Percentiles rank a stretch among this genome's conserved stretches.
Conservation (phyloP, 2,329 filamentous ascomycete genomes). For the Penicillium capsulatum region DNA sequence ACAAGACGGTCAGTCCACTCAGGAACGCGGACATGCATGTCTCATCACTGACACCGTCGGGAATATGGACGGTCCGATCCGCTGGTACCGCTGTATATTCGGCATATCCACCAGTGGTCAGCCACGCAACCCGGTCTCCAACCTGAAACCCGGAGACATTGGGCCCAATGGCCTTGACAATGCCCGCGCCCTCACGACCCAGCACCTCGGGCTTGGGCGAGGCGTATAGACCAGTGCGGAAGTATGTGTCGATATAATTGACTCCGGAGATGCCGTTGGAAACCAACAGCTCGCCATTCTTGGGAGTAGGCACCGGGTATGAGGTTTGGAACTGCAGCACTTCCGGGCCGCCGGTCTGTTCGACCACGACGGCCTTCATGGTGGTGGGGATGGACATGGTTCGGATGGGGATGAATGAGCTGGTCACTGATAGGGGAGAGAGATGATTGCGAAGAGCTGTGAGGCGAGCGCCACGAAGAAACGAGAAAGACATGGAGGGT, state of each 20-base stretch:
- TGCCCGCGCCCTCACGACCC: constrained; percentile 74
- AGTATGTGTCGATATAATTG: constrained; percentile 91
- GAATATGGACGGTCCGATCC: constrained; percentile 57
- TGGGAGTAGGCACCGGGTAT: constrained; percentile 63
- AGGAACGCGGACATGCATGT: constrained; percentile 66
- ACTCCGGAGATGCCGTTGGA: constrained; percentile 76
- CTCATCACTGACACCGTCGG: constrained; percentile 57
- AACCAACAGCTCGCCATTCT: constrained; percentile 70
- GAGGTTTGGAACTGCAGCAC: constrained; percentile 68
- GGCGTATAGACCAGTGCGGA: constrained; percentile 78
- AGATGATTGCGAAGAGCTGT: constrained; percentile 15
- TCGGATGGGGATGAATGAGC: constrained; percentile 30
- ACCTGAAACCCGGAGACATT: constrained; percentile 54
- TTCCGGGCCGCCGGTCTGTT: constrained; percentile 67
- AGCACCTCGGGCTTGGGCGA: constrained; percentile 68
- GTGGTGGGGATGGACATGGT: constrained; percentile 54
- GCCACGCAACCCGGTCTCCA: constrained; percentile 69
- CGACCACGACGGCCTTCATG: constrained; percentile 70
- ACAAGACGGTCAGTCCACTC: constrained; percentile 78
- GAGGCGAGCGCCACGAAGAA: constrained; percentile 14
- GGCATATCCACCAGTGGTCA: constrained; percentile 55
- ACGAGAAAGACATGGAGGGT: background rate
- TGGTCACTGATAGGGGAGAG: constrained; percentile 1
- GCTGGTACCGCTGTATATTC: constrained; percentile 57
- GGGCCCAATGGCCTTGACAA: constrained; percentile 58